These are phyloP conservation scores for Nicotiana paniculata DNA, from an alignment of 257 asterid genomes.

Conservation along the genomic window DNA sequence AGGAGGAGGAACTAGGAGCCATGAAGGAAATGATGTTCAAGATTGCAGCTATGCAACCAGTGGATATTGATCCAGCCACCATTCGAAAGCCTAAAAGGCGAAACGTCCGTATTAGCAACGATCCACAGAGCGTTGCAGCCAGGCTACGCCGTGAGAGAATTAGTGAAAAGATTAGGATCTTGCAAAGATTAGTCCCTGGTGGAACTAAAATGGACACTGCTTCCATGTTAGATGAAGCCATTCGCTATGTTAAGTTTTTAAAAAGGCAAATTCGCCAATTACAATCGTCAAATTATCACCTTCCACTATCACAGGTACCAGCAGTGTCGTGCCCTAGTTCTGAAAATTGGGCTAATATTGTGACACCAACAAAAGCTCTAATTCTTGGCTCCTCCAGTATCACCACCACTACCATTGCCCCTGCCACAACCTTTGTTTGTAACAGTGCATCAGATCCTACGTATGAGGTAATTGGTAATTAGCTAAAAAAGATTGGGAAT, in stretches of 20 bases:
- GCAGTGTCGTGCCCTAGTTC: constrained; percentile 1
- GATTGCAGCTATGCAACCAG: constrained; percentile 91
- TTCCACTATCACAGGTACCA: neutral
- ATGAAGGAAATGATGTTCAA: constrained; percentile 94
- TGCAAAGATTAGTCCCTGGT: constrained; percentile 83
- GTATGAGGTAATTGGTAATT: constrained; percentile 27
- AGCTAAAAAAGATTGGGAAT: neutral
- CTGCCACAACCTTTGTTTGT: constrained; percentile 19
- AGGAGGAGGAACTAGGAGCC: constrained; percentile 73
- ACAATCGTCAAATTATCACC: constrained; percentile 20
- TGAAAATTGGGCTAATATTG: constrained; percentile 21
- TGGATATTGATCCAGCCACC: constrained; percentile 77
- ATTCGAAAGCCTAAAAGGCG: constrained; percentile 58
- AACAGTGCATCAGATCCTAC: constrained; percentile 19
- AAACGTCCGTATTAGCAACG: constrained; percentile 79
- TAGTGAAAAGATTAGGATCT: constrained; percentile 67
- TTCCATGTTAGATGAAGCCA: constrained; percentile 83
- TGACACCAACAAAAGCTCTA: constrained; percentile 7
- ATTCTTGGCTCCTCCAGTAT: neutral
- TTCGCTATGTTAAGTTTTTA: constrained; percentile 78
- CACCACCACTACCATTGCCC: neutral
- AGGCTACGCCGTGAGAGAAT: constrained; percentile 82
- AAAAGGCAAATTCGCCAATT: constrained; percentile 68
- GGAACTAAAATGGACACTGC: constrained; percentile 92
- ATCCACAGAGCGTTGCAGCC: constrained; percentile 92